These are phyloP conservation scores for Anaeromyces robustus DNA, from an alignment of 192 early-diverging fungal genomes.

Conservation along the genomic window DNA sequence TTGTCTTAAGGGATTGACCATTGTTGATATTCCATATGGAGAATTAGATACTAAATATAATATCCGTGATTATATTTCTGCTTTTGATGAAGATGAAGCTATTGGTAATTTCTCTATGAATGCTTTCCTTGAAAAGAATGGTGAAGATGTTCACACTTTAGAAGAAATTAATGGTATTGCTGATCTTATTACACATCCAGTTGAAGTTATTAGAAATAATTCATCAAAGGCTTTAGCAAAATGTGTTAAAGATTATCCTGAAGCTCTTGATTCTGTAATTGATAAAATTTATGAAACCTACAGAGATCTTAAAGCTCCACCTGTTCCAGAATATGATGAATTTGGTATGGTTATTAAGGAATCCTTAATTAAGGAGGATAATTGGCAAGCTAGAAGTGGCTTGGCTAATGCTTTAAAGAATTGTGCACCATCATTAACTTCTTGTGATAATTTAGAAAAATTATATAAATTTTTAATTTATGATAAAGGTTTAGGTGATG, in stretches of 20 bases:
- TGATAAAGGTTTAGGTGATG: constrained; percentile 74
- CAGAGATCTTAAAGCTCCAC: constrained; percentile 40
- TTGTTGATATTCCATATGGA: neutral
- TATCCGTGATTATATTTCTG: neutral
- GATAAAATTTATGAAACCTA: constrained; percentile 42
- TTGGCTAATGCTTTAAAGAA: constrained; percentile 57
- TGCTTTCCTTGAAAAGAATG: constrained; percentile 1
- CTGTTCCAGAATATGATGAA: constrained; percentile 77
- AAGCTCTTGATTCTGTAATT: constrained; percentile 30
- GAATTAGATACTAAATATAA: neutral
- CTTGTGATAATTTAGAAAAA: constrained; percentile 23
- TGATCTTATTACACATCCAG: constrained; percentile 22
- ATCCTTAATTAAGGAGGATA: constrained; percentile 65
- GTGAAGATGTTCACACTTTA: neutral
- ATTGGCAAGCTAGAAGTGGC: constrained; percentile 64
- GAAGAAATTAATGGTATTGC: neutral
- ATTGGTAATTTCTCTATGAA: constrained; percentile 16
- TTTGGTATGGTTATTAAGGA: constrained; percentile 77
- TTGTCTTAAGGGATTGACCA: constrained; percentile 27
- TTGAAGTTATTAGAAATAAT: constrained; percentile 33
- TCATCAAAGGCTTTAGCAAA: constrained; percentile 47
- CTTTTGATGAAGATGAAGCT: constrained; percentile 24
- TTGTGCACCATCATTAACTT: constrained; percentile 41
- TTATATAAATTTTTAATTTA: constrained; percentile 68
- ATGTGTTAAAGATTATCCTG: constrained; percentile 36